Conservation (phyloP, 2,329 filamentous ascomycete genomes). For the Colletotrichum sp. region DNA sequence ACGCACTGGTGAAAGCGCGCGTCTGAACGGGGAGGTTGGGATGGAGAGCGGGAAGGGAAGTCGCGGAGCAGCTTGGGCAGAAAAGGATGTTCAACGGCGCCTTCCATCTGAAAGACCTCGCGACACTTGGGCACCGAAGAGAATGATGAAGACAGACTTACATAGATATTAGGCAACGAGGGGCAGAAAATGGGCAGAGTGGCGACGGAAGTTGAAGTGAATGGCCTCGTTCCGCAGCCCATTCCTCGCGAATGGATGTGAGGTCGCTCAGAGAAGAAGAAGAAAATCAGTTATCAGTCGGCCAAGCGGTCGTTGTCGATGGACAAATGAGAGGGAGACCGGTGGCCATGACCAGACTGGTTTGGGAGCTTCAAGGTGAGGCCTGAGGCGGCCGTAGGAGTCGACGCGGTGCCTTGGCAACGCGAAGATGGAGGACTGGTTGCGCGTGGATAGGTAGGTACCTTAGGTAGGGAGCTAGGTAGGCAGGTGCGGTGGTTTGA, state of each 20-base stretch:
- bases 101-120: neutral
- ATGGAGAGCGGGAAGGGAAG: neutral
- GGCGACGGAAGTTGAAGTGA: neutral
- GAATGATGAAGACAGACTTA: neutral
- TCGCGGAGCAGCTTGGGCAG: neutral
- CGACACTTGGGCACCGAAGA: neutral
- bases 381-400: neutral
- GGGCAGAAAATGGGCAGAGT: neutral
- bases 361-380: neutral
- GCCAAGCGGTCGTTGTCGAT: neutral
- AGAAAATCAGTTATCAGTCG: neutral
- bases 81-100: neutral
- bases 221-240: neutral
- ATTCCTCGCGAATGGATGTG: neutral
- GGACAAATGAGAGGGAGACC: neutral
- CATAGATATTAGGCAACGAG: neutral
- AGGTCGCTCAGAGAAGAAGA: neutral
- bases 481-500: neutral
- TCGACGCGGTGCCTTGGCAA: neutral
- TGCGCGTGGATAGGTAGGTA: no score
- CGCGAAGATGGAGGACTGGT: neutral
- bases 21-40: neutral
- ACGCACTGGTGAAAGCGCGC: neutral
- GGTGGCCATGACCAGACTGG: neutral
- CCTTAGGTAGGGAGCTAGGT: neutral